A percentile compares a stretch with the other conserved stretches of the same genome.
phyloP scores from a whole-genome alignment of 371 early-diverging fungal species.

The Rhizopus sp. region DNA sequence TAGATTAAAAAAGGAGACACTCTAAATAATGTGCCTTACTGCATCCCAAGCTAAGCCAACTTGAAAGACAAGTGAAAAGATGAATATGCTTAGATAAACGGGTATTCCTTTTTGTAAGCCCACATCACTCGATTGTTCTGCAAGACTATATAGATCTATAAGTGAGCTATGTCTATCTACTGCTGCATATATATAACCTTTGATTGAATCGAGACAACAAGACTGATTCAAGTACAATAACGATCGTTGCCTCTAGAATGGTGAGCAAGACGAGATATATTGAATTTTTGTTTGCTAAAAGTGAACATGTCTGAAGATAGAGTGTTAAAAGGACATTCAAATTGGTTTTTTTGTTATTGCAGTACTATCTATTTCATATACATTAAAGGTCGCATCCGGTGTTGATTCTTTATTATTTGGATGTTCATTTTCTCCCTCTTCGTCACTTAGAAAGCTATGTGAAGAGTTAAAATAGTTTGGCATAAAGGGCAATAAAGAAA shows the following conservation, averaged over 20 bases:
- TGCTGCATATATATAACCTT: conserved; percentile 13
- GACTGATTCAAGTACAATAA: conserved; percentile 67
- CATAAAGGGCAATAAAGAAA: conserved; percentile 7
- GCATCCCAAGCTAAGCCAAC: conserved; percentile 76
- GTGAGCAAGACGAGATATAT: conserved; percentile 43
- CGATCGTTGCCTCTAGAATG: conserved; percentile 62
- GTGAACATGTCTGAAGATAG: conserved; percentile 6
- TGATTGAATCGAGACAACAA: conserved; percentile 56
- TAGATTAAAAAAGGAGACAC: background rate
- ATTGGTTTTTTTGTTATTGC: conserved; percentile 3
- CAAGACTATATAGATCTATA: conserved; percentile 4
- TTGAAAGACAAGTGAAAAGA: conserved; percentile 73
- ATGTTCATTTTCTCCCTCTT: background rate
- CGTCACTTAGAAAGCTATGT: conserved; percentile 13
- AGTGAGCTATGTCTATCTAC: background rate
- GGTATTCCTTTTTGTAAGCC: conserved; percentile 49
- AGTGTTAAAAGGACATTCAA: conserved; percentile 3
- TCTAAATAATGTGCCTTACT: conserved; percentile 43
- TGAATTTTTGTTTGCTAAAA: conserved; percentile 41
- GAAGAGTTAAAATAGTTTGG: conserved; percentile 6
- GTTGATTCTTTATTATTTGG: conserved; percentile 8
- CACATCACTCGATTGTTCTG: conserved; percentile 3
- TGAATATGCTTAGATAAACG: conserved; percentile 78
- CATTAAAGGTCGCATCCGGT: conserved; percentile 11
- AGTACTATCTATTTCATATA: conserved; percentile 6